Evolutionary conservation across 768 basidiomycete genomes (phyloP).

Genomic region (Boletus eberwhitei): DNA sequence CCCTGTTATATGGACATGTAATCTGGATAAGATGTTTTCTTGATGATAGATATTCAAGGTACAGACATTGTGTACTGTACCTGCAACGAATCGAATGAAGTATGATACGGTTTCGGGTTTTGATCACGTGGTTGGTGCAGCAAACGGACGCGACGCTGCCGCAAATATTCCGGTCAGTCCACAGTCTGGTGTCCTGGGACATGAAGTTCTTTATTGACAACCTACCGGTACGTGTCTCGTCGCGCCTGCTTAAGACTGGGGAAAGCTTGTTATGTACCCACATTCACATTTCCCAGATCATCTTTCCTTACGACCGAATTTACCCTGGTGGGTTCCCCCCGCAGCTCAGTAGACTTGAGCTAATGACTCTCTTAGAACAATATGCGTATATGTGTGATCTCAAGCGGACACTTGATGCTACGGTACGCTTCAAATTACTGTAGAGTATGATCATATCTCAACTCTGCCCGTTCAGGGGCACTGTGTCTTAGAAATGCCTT

Average conservation of each 20-base stretch:
- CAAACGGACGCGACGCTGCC: background rate
- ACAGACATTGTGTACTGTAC: background rate
- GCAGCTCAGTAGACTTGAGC: background rate
- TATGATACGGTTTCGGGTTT: background rate
- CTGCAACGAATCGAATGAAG: background rate
- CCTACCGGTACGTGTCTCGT: conserved; percentile 54
- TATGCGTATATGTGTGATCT: conserved; percentile 99
- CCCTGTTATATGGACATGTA: background rate
- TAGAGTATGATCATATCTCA: background rate
- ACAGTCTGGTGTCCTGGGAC: background rate
- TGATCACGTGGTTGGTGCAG: conserved; percentile 15
- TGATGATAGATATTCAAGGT: background rate
- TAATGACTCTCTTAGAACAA: conserved; percentile 62
- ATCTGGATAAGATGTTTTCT: background rate
- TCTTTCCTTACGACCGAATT: conserved; percentile 93
- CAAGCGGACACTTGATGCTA: conserved; percentile 92
- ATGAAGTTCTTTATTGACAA: conserved; percentile 88
- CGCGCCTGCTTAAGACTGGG: background rate
- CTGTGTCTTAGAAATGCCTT: conserved; percentile 99
- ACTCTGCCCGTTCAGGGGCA: conserved; percentile 67
- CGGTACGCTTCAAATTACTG: conserved; percentile 44
- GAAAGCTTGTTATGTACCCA: background rate
- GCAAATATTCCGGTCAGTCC: background rate
- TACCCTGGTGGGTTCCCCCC: conserved; percentile 71
- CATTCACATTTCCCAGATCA: conserved; percentile 47